phyloP scores from a whole-genome alignment of 768 basidiomycete genomes.

The Trametes coccinea region DNA sequence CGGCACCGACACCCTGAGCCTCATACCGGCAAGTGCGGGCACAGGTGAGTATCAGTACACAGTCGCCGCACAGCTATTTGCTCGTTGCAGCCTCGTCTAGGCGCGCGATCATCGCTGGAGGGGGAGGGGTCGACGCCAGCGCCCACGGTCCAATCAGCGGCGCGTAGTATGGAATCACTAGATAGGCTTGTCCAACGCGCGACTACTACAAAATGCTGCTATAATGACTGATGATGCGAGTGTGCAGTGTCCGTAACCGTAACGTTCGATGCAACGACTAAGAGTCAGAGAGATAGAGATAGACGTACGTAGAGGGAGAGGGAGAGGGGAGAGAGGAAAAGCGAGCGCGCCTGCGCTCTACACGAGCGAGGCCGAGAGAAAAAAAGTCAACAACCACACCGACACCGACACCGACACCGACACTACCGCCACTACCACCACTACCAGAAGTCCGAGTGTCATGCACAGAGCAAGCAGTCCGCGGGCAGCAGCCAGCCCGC shows the following conservation, averaged over 20 bases:
- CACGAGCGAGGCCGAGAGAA: too few relatives aligned
- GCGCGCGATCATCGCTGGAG: too few relatives aligned
- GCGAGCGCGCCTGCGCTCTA: background rate
- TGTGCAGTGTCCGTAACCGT: slow-evolving; percentile 11
- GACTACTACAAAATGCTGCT: slow-evolving; percentile 24
- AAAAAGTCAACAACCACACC: too few relatives aligned
- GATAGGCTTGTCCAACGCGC: slow-evolving; percentile 17
- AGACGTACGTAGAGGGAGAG: background rate
- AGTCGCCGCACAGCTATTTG: too few relatives aligned
- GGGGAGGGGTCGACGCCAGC: too few relatives aligned
- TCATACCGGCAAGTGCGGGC: too few relatives aligned
- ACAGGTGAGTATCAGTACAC: too few relatives aligned
- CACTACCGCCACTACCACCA: background rate
- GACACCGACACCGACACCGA: background rate
- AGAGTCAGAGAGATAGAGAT: slow-evolving; percentile 4
- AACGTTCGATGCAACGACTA: slow-evolving; percentile 21
- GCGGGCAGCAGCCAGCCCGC: background rate
- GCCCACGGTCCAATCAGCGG: too few relatives aligned
- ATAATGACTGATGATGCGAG: slow-evolving; percentile 22
- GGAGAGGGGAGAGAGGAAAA: background rate
- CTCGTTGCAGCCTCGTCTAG: too few relatives aligned
- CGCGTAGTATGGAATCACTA: slow-evolving; percentile 13
- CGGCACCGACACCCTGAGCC: too few relatives aligned
- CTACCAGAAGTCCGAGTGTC: slow-evolving; percentile 13
- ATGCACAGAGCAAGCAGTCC: slow-evolving; percentile 6